phyloP scores from a whole-genome alignment of 2,329 filamentous ascomycete genomes.

The Nemania sp. region DNA sequence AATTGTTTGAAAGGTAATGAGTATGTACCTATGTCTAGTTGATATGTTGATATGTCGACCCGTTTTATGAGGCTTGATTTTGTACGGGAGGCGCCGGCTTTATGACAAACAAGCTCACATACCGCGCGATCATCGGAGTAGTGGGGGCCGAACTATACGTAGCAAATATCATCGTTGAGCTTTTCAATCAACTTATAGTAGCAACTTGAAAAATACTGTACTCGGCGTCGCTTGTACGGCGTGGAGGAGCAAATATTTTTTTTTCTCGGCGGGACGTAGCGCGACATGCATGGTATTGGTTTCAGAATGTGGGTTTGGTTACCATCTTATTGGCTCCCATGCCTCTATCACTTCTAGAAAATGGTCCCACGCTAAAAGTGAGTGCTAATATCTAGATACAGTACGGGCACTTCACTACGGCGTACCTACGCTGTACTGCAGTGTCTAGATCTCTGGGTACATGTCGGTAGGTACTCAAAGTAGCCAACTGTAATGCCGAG shows the following conservation, averaged over 20 bases:
- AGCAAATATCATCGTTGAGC: background rate
- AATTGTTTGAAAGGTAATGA: background rate
- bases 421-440: too few relatives aligned
- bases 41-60: conserved; percentile 7
- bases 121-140: background rate
- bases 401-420: too few relatives aligned
- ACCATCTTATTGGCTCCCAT: background rate
- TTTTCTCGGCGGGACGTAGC: background rate
- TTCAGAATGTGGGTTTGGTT: conserved; percentile 11
- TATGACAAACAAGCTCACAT: conserved; percentile 4
- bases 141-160: background rate
- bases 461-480: background rate
- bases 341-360: conserved; percentile 2
- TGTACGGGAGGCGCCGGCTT: background rate
- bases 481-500: conserved; percentile 5
- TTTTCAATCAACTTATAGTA: background rate
- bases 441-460: too few relatives aligned
- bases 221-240: background rate
- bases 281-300: conserved; percentile 10
- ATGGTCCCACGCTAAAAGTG: background rate
- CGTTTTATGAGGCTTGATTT: conserved; percentile 6
- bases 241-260: background rate
- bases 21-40: background rate
- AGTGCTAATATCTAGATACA: background rate
- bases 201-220: background rate